These are phyloP conservation scores for Carpinus viminea DNA, from an alignment of 306 rosid species.

Conservation along the genomic window DNA sequence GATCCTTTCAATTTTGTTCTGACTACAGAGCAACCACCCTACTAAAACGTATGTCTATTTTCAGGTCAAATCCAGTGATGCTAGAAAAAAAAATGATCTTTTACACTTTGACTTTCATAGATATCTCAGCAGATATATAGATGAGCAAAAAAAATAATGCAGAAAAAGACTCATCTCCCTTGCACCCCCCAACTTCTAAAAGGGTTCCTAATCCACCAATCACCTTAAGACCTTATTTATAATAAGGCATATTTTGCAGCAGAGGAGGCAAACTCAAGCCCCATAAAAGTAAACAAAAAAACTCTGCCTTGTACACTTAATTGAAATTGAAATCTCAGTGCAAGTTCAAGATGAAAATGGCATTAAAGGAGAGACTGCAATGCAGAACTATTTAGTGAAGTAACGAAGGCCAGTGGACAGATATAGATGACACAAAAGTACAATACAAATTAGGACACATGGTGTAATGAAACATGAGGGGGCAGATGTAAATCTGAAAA, in stretches of 20 bases:
- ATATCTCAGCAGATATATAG: not conserved
- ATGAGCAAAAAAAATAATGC: not conserved
- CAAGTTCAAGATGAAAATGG: not conserved
- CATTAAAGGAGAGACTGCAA: not conserved
- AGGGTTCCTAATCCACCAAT: not conserved
- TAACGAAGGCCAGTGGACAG: not conserved
- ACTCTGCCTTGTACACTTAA: not conserved
- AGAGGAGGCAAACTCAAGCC: constrained; percentile 3
- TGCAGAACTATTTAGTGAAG: not conserved
- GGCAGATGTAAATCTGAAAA: not conserved
- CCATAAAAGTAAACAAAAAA: not conserved
- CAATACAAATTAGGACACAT: not conserved
- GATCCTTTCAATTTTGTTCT: not conserved
- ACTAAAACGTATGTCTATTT: not conserved
- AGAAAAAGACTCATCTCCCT: not conserved
- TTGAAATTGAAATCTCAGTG: not conserved
- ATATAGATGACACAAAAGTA: not conserved
- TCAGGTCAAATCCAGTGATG: not conserved
- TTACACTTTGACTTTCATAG: not conserved
- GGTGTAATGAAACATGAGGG: not conserved
- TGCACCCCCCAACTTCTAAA: not conserved
- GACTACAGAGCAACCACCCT: not conserved
- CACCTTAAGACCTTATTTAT: not conserved
- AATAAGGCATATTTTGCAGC: not conserved
- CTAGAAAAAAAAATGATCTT: not conserved